Percentiles rank a stretch among this genome's conserved stretches.
Evolutionary conservation across 192 early-diverging fungal genomes (phyloP).

Genomic region (Coemansia sp.): DNA sequence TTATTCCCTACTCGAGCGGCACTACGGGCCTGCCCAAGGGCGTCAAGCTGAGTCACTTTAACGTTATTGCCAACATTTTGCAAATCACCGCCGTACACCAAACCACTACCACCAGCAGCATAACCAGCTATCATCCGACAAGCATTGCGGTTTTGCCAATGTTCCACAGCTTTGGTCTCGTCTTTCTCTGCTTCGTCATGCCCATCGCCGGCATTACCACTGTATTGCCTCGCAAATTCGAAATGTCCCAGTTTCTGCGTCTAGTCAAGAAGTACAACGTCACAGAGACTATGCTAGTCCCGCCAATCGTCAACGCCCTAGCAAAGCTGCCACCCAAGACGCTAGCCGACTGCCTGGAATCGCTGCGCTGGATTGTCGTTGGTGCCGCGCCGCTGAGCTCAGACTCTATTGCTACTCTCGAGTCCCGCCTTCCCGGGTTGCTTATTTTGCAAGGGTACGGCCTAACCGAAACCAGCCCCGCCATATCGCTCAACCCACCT

Average conservation of each 20-base stretch:
- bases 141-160: slow-evolving; percentile 59
- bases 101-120: neutral
- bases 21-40: slow-evolving; percentile 72
- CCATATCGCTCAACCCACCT: neutral
- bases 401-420: slow-evolving; percentile 32
- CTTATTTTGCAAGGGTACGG: slow-evolving; percentile 57
- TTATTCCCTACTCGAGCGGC: slow-evolving; percentile 36
- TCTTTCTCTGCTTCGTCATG: slow-evolving; percentile 32
- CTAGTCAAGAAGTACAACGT: slow-evolving; percentile 66
- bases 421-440: slow-evolving; percentile 53
- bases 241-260: slow-evolving; percentile 60
- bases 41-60: slow-evolving; percentile 75
- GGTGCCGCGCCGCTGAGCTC: slow-evolving; percentile 67
- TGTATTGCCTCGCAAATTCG: slow-evolving; percentile 76
- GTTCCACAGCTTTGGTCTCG: slow-evolving; percentile 66
- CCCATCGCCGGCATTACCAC: slow-evolving; percentile 19
- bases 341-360: slow-evolving; percentile 64
- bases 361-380: slow-evolving; percentile 60
- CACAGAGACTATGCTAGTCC: slow-evolving; percentile 62
- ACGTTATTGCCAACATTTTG: slow-evolving; percentile 71
- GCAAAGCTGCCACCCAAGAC: slow-evolving; percentile 68
- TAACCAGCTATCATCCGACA: neutral
- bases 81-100: neutral
- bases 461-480: slow-evolving; percentile 54
- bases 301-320: slow-evolving; percentile 67